Evolutionary conservation across 306 rosid species (phyloP).

Genomic region (Rubus parviflorus): DNA sequence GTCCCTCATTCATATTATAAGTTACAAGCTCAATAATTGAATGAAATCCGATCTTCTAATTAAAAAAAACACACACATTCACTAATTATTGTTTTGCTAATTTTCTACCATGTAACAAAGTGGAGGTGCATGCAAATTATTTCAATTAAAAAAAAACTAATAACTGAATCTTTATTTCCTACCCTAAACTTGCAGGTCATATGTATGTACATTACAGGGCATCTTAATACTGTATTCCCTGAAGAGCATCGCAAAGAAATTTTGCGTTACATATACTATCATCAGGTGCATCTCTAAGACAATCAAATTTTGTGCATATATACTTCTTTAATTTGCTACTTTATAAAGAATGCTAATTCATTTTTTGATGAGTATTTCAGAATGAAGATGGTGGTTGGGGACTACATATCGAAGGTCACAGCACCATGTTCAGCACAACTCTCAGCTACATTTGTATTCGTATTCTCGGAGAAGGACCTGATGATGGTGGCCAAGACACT

Average conservation of each 20-base stretch:
- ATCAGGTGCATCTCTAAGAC: too few species aligned
- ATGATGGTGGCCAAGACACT: slow-evolving; percentile 46
- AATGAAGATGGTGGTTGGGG: slow-evolving; percentile 94
- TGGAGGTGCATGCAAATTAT: too few species aligned
- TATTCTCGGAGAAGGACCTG: slow-evolving; percentile 58
- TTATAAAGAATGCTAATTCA: neutral
- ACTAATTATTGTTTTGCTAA: too few species aligned
- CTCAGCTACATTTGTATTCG: slow-evolving; percentile 68
- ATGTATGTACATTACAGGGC: slow-evolving; percentile 56
- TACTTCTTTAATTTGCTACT: too few species aligned
- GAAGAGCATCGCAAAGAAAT: too few species aligned
- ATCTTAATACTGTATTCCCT: slow-evolving; percentile 48
- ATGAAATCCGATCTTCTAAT: too few species aligned
- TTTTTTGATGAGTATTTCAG: slow-evolving; percentile 22
- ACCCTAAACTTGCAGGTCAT: slow-evolving; percentile 47
- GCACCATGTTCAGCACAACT: slow-evolving; percentile 68
- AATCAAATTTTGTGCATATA: too few species aligned
- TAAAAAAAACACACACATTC: too few species aligned
- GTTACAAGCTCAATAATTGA: too few species aligned
- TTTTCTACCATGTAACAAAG: too few species aligned
- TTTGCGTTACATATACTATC: too few species aligned
- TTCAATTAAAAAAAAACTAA: neutral
- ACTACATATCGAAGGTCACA: slow-evolving; percentile 70
- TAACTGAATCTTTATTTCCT: neutral
- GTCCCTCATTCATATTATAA: too few species aligned